Evolutionary conservation across 805 yeast species (phyloP).

Genomic region (Diddensiella santjacobensis): DNA sequence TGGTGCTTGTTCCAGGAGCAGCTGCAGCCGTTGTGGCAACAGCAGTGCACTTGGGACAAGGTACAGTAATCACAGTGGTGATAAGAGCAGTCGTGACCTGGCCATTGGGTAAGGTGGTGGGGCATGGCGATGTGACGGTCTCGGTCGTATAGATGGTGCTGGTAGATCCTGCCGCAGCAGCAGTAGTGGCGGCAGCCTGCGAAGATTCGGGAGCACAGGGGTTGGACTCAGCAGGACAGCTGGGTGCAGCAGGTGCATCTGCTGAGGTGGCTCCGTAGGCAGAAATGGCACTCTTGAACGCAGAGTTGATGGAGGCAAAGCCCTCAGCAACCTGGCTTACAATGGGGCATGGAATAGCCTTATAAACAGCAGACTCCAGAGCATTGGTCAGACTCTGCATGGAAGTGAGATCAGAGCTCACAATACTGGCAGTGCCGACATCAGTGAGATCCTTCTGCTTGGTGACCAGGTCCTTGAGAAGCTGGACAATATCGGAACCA

Average conservation of each 20-base stretch:
- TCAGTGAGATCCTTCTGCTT: conserved; percentile 27
- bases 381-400: conserved; percentile 4
- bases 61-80: conserved; percentile 7
- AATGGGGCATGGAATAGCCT: background rate
- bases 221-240: conserved; percentile 3
- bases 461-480: conserved; percentile 21
- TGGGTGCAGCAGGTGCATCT: background rate
- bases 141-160: conserved; percentile 5
- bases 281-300: background rate
- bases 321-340: background rate
- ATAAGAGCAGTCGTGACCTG: conserved; percentile 4
- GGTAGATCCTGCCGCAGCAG: background rate
- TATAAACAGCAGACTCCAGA: conserved; percentile 1
- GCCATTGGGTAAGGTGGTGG: conserved; percentile 5
- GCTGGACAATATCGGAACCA: conserved; percentile 11
- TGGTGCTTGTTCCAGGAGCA: conserved; percentile 12
- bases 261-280: background rate
- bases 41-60: conserved; percentile 3
- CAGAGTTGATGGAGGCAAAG: background rate
- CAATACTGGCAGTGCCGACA: conserved; percentile 23
- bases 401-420: conserved; percentile 12
- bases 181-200: background rate
- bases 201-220: background rate
- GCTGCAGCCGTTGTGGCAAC: conserved; percentile 13
- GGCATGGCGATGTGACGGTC: conserved; percentile 6